Evolutionary conservation across 106 monocot genomes (phyloP).

Genomic region (Posidonia australis): DNA sequence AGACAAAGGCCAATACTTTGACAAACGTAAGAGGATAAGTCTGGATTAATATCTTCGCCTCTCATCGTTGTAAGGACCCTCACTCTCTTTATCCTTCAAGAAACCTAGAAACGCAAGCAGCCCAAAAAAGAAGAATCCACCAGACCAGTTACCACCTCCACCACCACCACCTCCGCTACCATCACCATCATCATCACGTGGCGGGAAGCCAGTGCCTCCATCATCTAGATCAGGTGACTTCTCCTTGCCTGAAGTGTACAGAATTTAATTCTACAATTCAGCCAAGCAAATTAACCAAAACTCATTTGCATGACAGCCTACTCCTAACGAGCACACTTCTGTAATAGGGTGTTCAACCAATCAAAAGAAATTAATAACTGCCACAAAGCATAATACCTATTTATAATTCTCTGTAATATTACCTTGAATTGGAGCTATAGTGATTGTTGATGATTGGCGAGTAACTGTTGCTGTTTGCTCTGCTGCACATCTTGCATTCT

Average conservation of each 20-base stretch:
- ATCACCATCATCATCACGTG: conserved; percentile 36
- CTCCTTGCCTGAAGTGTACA: conserved; percentile 31
- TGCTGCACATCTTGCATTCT: conserved; percentile 42
- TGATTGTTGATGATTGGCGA: conserved; percentile 49
- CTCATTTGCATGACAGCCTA: no score
- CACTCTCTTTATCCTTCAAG: conserved; percentile 47
- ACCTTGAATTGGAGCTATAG: conserved; percentile 52
- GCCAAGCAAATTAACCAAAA: no score
- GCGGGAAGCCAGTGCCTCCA: conserved; percentile 43
- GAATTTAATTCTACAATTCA: neutral
- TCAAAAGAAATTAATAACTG: neutral
- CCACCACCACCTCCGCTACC: conserved; percentile 52
- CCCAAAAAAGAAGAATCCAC: conserved; percentile 53
- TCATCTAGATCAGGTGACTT: conserved; percentile 51
- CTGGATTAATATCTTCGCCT: conserved; percentile 25
- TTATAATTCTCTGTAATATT: neutral
- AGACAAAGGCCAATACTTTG: no score
- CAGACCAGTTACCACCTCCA: conserved; percentile 31
- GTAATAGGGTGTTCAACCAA: no score
- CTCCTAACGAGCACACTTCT: no score
- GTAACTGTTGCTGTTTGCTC: conserved; percentile 50
- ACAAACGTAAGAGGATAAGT: no score
- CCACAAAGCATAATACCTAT: neutral
- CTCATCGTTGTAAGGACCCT: conserved; percentile 32
- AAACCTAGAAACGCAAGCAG: conserved; percentile 43